Evolutionary conservation across 352 stramenopile genomes (phyloP).

Genomic region (Phytophthora pseudosyringae): DNA sequence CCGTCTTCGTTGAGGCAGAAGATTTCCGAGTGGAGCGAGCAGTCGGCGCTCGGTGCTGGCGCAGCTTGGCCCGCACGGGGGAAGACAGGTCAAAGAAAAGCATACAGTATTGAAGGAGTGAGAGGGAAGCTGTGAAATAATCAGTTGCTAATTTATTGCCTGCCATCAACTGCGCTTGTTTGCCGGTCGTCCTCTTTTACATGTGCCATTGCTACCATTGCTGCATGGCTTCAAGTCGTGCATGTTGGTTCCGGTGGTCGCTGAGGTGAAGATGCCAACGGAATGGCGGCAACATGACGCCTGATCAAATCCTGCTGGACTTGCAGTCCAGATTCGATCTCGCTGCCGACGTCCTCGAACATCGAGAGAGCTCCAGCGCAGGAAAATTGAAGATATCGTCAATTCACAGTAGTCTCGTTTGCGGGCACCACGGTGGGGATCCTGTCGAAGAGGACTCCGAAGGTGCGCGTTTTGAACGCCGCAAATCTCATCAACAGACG

Average conservation of each 20-base stretch:
- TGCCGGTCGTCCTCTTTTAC: background rate
- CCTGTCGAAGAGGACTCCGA: no score
- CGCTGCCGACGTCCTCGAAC: no score
- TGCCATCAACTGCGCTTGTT: conserved; percentile 12
- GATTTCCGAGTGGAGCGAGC: background rate
- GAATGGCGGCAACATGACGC: no score
- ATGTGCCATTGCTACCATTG: background rate
- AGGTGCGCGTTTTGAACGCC: no score
- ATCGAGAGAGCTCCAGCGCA: no score
- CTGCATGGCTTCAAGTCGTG: background rate
- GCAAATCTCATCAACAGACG: no score
- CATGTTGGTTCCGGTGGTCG: background rate
- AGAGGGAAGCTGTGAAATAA: conserved; percentile 32
- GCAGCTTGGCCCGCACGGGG: background rate
- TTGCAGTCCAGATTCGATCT: no score
- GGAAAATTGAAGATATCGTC: no score
- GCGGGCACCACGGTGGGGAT: no score
- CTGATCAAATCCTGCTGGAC: no score
- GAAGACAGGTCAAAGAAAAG: conserved; percentile 29
- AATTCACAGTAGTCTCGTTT: no score
- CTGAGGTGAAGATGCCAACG: background rate
- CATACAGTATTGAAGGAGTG: conserved; percentile 26
- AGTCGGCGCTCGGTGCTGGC: conserved; percentile 12
- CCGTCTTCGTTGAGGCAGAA: conserved; percentile 22
- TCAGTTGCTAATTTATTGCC: conserved; percentile 40